phyloP scores from a whole-genome alignment of 805 yeast species.

The Pichia nakasei region DNA sequence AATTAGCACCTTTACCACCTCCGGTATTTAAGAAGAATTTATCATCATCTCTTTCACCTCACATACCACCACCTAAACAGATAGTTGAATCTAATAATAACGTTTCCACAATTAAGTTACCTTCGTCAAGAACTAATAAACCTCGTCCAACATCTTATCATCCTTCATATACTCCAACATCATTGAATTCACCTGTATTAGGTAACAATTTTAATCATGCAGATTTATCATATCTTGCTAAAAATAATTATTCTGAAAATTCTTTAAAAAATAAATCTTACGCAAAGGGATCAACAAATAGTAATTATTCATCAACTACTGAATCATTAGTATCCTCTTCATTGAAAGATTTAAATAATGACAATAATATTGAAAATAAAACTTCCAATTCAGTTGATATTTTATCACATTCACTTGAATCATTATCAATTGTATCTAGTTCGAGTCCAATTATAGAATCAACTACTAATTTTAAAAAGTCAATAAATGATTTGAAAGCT shows the following conservation, averaged over 20 bases:
- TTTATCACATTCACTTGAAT: not conserved
- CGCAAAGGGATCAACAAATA: slow-evolving; percentile 6
- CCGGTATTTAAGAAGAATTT: slow-evolving; percentile 14
- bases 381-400: not conserved
- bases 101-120: slow-evolving; percentile 25
- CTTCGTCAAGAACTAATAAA: slow-evolving; percentile 35
- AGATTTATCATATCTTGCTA: slow-evolving; percentile 24
- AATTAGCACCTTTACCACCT: slow-evolving; percentile 19
- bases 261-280: slow-evolving; percentile 9
- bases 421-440: slow-evolving; percentile 1
- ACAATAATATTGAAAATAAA: not conserved
- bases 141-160: slow-evolving; percentile 84
- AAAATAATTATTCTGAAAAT: slow-evolving; percentile 18
- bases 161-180: slow-evolving; percentile 41
- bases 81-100: slow-evolving; percentile 7
- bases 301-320: slow-evolving; percentile 9
- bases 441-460: not conserved
- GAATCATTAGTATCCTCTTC: slow-evolving; percentile 23
- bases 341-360: slow-evolving; percentile 12
- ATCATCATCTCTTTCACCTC: not conserved
- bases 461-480: too few relatives aligned
- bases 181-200: slow-evolving; percentile 9
- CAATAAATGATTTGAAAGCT: not conserved
- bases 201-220: slow-evolving; percentile 13
- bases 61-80: not conserved